These are phyloP conservation scores for Fusarium piperis DNA, from an alignment of 2,329 filamentous ascomycete species.

Conservation along the genomic window DNA sequence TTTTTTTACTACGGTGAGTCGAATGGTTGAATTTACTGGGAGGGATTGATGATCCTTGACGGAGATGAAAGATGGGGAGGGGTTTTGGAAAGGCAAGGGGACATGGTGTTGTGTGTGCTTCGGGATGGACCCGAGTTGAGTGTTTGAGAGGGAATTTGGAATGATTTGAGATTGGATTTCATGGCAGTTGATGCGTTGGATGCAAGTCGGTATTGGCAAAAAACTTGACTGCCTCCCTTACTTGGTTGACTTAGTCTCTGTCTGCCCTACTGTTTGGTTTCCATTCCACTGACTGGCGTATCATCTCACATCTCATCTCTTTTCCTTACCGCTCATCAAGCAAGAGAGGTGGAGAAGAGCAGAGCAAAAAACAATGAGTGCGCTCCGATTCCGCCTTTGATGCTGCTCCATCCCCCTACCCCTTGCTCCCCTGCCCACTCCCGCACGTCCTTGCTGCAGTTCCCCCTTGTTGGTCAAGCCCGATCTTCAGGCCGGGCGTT, in stretches of 20 bases:
- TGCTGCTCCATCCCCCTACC: too few species aligned
- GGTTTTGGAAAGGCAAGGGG: too few species aligned
- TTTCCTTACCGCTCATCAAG: constrained; percentile 2
- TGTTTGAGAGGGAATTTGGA: neutral
- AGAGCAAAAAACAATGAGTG: neutral
- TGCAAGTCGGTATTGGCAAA: neutral
- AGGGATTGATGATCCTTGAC: neutral
- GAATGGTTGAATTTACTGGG: neutral
- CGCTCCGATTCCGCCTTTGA: constrained; percentile 24
- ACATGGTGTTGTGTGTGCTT: neutral
- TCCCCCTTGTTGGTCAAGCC: neutral
- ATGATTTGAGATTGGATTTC: neutral
- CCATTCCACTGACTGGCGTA: too few species aligned
- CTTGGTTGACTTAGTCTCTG: neutral
- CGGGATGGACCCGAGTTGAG: neutral
- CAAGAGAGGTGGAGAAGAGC: neutral
- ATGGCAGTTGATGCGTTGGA: neutral
- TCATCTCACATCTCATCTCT: neutral
- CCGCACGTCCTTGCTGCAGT: neutral
- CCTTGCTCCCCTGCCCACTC: neutral
- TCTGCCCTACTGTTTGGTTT: neutral
- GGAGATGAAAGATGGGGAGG: constrained; percentile 9
- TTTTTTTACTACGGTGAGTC: neutral
- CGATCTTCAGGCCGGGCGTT: neutral
- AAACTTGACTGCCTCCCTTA: neutral